phyloP scores from a whole-genome alignment of 1,284 basidiomycete species.

The Xerocomus amazonicus region DNA sequence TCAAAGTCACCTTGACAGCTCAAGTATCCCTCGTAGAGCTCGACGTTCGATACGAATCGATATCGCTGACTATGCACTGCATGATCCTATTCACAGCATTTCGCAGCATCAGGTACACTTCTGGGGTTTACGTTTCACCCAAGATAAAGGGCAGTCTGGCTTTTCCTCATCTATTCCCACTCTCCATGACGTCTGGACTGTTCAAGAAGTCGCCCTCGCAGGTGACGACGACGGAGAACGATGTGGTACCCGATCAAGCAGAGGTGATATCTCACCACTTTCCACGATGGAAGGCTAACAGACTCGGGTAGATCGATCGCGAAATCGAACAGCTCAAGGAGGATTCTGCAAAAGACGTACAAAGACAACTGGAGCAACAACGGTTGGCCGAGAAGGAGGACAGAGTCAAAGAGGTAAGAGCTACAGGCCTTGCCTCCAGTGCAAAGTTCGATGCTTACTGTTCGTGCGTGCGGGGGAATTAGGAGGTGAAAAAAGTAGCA shows the following conservation, averaged over 20 bases:
- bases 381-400: slow-evolving; percentile 3
- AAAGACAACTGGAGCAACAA: slow-evolving; percentile 21
- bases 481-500: slow-evolving; percentile 3
- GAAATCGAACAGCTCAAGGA: slow-evolving; percentile 20
- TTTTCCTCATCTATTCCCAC: background rate
- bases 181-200: slow-evolving; percentile 4
- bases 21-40: background rate
- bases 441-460: background rate
- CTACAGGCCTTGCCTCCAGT: no score
- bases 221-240: background rate
- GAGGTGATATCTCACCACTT: slow-evolving; percentile 11
- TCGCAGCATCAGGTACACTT: background rate
- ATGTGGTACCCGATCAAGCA: slow-evolving; percentile 6
- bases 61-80: background rate
- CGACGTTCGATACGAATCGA: background rate
- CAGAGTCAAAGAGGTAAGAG: slow-evolving; percentile 9
- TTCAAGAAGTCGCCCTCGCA: background rate
- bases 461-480: background rate
- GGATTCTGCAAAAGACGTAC: slow-evolving; percentile 21
- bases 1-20: background rate
- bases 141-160: slow-evolving; percentile 10
- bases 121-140: background rate
- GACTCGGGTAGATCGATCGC: slow-evolving; percentile 16
- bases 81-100: background rate
- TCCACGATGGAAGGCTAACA: background rate